These are phyloP conservation scores for Withania somnifera DNA, from an alignment of 305 asterid species.

Conservation along the genomic window DNA sequence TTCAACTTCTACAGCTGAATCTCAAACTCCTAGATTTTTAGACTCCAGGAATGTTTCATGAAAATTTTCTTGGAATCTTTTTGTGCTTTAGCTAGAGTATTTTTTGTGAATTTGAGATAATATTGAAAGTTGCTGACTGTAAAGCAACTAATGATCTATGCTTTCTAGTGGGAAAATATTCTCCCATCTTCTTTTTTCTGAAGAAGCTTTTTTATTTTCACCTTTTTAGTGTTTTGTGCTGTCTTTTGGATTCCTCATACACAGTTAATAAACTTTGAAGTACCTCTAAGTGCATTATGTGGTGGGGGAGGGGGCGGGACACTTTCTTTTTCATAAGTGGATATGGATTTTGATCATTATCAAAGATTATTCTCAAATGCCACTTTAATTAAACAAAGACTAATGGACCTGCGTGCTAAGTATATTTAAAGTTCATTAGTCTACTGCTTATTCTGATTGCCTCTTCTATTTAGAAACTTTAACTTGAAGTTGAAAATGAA, in stretches of 20 bases:
- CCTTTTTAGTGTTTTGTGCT: neutral
- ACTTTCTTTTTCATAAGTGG: neutral
- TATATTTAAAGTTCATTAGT: neutral
- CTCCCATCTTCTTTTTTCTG: neutral
- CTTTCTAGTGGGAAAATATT: neutral
- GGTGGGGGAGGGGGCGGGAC: too few species aligned
- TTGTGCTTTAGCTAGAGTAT: too few species aligned
- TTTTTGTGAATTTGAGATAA: neutral
- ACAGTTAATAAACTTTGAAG: neutral
- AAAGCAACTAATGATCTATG: neutral
- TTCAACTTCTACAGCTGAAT: neutral
- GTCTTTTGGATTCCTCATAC: neutral
- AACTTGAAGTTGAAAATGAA: neutral
- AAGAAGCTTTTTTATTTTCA: neutral
- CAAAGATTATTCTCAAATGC: neutral
- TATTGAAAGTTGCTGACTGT: neutral
- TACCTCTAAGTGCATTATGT: neutral
- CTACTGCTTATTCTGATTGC: neutral
- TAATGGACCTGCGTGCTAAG: neutral
- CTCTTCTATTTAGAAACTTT: neutral
- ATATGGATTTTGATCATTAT: neutral
- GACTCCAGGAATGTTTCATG: too few species aligned
- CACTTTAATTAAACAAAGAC: neutral
- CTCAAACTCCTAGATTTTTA: too few species aligned
- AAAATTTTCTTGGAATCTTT: too few species aligned